Evolutionary conservation across 306 rosid genomes (phyloP), one percentile per base, ranked within the genome.

Genomic region (Quercus dentata): DNA sequence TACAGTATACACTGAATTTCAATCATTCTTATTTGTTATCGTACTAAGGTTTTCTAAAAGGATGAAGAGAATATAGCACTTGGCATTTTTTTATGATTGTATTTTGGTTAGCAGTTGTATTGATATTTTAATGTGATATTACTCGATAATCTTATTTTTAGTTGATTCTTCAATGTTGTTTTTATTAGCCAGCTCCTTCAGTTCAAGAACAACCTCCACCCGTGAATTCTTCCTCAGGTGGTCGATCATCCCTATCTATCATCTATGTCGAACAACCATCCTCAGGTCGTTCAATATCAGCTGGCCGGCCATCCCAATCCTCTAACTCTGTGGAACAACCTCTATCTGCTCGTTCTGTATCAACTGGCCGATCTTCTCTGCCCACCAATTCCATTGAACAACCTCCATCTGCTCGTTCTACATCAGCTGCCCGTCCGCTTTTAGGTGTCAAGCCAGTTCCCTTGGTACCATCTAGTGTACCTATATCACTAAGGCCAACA

Each of bases 381-480:
- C 23, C 82, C 12, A 63, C 5, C 69, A 78, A 33, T 52, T 69
- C 38, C 41, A 71, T 23, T 20, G 94, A 90, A 75, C 92, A 87
- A 52, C 83, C 92, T 46, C 88, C 91, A 3, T 92, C 91, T 69
- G 90, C 87, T 85, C 93, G 90, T 28, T 19, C 91, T n/a, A 21
- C 83, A 19, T 33, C 85, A 9, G 83, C 83, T 20, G 56, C 71
- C 18, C 92, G 97, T 56, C 89, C 88, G 0, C 86, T 56, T 56
- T 80, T 83, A 28, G 88, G 86, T 81, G 69, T 82, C 64, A 92
- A 87, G 86, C 74, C 90, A 67, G 90, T 88, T 84, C 87, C 93
- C 68, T 79, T 89, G 84, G 90, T 90, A 55, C 98, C 97, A 1
- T 72, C 97, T 78, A 85, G 76, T 83, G 92, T 91, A 18, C 89